Conservation (phyloP, 768 basidiomycete species). For the Mycena capillaripes region DNA sequence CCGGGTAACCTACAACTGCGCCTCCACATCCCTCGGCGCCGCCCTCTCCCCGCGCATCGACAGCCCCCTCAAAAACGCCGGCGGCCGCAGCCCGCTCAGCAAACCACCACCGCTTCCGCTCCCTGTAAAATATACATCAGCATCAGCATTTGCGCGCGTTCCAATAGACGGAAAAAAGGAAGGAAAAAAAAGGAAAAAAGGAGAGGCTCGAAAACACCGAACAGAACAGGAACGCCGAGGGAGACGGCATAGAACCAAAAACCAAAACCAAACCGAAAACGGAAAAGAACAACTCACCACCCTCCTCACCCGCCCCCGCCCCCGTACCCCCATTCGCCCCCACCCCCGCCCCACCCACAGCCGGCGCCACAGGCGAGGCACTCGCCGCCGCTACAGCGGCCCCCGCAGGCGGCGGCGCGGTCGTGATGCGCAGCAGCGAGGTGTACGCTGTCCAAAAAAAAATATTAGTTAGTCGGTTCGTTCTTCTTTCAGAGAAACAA, state of each 20-base stretch:
- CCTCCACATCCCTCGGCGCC: slow-evolving; percentile 33
- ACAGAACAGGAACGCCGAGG: too few relatives aligned
- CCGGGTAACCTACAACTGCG: slow-evolving; percentile 23
- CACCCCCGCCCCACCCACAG: too few relatives aligned
- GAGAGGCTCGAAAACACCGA: too few relatives aligned
- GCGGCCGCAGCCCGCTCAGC: slow-evolving; percentile 42
- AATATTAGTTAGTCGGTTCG: background rate
- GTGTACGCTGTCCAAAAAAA: slow-evolving; percentile 75
- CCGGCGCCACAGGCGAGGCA: slow-evolving; percentile 37
- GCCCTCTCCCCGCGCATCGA: slow-evolving; percentile 27
- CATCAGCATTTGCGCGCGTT: too few relatives aligned
- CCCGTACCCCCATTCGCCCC: background rate
- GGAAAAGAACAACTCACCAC: background rate
- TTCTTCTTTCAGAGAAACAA: too few relatives aligned
- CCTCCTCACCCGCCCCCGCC: slow-evolving; percentile 21
- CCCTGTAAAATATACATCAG: background rate
- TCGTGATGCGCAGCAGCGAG: slow-evolving; percentile 87
- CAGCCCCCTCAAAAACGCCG: slow-evolving; percentile 49
- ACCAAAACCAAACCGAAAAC: too few relatives aligned
- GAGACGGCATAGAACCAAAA: too few relatives aligned
- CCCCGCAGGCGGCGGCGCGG: slow-evolving; percentile 64
- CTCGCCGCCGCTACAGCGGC: slow-evolving; percentile 28
- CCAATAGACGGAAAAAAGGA: too few relatives aligned
- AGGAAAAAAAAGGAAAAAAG: too few relatives aligned
- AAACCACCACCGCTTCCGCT: slow-evolving; percentile 33